Conservation (phyloP, 169 alveolate genomes). For the Cryptosporidium felis region DNA sequence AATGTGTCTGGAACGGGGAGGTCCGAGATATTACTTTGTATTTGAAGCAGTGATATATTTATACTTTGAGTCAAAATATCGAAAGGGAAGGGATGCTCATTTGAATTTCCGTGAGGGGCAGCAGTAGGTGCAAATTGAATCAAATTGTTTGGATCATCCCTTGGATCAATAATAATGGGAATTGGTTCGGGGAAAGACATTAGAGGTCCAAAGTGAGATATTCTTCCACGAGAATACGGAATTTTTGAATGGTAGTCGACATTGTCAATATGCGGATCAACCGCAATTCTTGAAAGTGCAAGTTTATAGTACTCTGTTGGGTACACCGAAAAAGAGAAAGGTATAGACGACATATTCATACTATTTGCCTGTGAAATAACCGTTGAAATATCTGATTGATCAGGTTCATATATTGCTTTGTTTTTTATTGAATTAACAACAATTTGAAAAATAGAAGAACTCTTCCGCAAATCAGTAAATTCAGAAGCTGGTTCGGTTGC, state of each 20-base stretch:
- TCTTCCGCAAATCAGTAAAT: constrained; percentile 11
- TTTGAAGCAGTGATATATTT: constrained; percentile 36
- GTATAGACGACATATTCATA: constrained; percentile 5
- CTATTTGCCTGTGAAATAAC: constrained; percentile 4
- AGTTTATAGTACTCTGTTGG: constrained; percentile 41
- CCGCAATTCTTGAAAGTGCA: constrained; percentile 51
- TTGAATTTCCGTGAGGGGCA: constrained; percentile 70
- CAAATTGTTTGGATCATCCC: constrained; percentile 59
- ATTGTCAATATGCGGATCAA: constrained; percentile 57
- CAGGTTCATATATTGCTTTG: neutral
- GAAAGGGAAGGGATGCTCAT: constrained; percentile 33
- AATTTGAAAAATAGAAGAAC: constrained; percentile 19
- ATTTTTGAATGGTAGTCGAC: constrained; percentile 21
- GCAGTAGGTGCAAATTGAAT: constrained; percentile 68
- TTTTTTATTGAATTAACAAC: neutral
- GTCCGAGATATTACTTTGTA: constrained; percentile 10
- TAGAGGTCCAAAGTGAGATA: constrained; percentile 20
- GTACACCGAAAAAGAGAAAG: constrained; percentile 31
- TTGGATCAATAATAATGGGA: constrained; percentile 35
- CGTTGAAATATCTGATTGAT: constrained; percentile 27
- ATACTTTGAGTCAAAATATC: constrained; percentile 68
- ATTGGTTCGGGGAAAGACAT: neutral
- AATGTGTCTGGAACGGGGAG: constrained; percentile 63
- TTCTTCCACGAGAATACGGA: constrained; percentile 68
- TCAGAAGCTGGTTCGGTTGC: constrained; percentile 30